Evolutionary conservation across 169 alveolate genomes (phyloP).

Genomic region (Eimeria praecox): DNA sequence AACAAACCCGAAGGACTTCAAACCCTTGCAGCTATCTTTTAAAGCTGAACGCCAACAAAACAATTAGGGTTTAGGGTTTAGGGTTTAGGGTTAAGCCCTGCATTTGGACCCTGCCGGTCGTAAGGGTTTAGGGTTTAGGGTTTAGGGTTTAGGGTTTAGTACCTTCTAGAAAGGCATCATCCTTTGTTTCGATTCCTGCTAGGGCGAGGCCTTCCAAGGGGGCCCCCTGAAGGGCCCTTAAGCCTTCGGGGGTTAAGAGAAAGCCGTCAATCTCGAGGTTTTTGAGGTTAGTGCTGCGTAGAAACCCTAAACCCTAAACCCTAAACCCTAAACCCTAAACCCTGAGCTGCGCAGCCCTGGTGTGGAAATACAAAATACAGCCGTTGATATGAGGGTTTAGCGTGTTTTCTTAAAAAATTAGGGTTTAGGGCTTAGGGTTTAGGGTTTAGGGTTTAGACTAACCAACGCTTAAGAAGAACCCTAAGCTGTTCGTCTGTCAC

Average conservation of each 20-base stretch:
- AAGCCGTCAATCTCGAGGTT: constrained; percentile 31
- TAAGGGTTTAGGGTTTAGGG: constrained; percentile 9
- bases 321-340: constrained; percentile 14
- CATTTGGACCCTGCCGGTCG: background rate
- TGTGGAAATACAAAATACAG: background rate
- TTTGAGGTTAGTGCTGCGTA: constrained; percentile 15
- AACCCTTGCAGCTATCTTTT: constrained; percentile 1
- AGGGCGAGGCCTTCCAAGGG: constrained; percentile 41
- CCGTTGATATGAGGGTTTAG: background rate
- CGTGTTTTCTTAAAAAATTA: background rate
- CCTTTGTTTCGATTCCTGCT: constrained; percentile 16
- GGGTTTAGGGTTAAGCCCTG: background rate
- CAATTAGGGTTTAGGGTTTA: constrained; percentile 7
- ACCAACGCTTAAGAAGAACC: background rate
- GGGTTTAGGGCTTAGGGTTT: constrained; percentile 29
- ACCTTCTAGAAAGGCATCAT: constrained; percentile 45
- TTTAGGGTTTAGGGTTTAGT: constrained; percentile 27
- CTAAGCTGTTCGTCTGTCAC: constrained; percentile 17
- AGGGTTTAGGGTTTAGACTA: constrained; percentile 30
- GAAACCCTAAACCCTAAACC: constrained; percentile 44
- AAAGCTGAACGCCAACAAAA: background rate
- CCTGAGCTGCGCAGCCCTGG: background rate
- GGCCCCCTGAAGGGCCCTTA: constrained; percentile 40
- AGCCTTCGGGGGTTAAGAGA: constrained; percentile 6
- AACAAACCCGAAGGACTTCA: constrained; percentile 23